Base-by-base conservation (phyloP, 2,329 filamentous ascomycete genomes). In the Trichoderma endophyticum region DNA sequence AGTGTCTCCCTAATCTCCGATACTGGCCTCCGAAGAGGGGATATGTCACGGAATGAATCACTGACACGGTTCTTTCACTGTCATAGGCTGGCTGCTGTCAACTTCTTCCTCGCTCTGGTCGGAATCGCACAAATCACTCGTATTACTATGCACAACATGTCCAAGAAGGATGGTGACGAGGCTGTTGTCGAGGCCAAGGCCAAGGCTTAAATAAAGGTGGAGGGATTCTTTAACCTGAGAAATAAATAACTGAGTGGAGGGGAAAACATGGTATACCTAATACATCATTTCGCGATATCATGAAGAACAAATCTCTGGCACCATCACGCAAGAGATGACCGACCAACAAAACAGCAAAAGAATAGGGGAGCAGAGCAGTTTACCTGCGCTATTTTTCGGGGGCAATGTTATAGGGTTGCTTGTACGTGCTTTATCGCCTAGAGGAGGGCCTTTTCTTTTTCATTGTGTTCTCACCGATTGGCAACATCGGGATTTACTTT, bases 71-170 rank as follows among this genome's bases (percentile, higher is more conserved):
- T 21, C 21, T 21, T 21, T 21, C 21, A 21, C 21, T 21, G 21
- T 21, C 74, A 21, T 34, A 94, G 92, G 73, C 91, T 99, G 73
- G 96, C 96, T 73, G 91, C 94, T 70, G 96, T 98, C 81, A 99
- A 99, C 89, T 98, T 98, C 89, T 97, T 98, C 88, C 92, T 99
- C 77, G 95, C 93, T 78, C 85, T 92, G 76, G 95, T 98, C 74
- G 96, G 96, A 78, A 85, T 93, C 72, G 88, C 93, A 75, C 96
- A 99, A 86, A 87, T 93, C 75, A 85, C 85, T 76, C 91, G 96
- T 78, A 98, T 98, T 79, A 82, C 89, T 77, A 71, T 89, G 78
- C 92, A 91, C 81, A 86, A 91, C 77, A 82, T 85, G 75, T 87
- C 86, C 73, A 83, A 91, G 79, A 90, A 93, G 84, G 79, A 51